Evolutionary conservation across 805 yeast genomes (phyloP).

Genomic region (Torulaspora franciscae): DNA sequence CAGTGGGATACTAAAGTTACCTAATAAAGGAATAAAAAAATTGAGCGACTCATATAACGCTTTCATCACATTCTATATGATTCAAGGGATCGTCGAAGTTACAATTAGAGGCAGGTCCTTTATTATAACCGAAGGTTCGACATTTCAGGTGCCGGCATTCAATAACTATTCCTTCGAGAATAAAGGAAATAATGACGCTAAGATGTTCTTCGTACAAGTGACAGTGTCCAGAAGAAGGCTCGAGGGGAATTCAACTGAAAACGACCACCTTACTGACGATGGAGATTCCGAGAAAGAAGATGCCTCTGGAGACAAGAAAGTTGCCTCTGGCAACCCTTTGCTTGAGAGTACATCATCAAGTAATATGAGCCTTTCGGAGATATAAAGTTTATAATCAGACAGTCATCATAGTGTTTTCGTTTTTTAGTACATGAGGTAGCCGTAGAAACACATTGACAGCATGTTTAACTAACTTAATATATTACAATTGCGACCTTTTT

Average conservation of each 20-base stretch:
- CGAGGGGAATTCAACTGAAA: background rate
- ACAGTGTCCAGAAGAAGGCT: constrained; percentile 19
- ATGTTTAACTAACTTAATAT: constrained; percentile 3
- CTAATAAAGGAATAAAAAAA: constrained; percentile 57
- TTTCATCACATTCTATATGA: constrained; percentile 68
- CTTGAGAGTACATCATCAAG: constrained; percentile 12
- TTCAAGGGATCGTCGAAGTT: constrained; percentile 66
- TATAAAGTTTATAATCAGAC: background rate
- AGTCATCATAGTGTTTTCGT: background rate
- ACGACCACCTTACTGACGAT: background rate
- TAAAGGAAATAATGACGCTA: constrained; percentile 51
- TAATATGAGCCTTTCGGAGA: constrained; percentile 23
- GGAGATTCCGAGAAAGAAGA: background rate
- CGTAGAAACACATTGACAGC: background rate
- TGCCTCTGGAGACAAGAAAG: background rate
- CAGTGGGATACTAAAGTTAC: constrained; percentile 66
- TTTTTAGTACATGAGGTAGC: background rate
- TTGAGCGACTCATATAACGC: constrained; percentile 54
- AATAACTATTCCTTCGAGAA: constrained; percentile 67
- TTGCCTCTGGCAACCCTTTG: background rate
- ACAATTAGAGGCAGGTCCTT: constrained; percentile 55
- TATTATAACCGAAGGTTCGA: constrained; percentile 63
- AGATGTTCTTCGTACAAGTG: constrained; percentile 72
- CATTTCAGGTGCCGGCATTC: constrained; percentile 76
- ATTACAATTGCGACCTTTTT: constrained; percentile 7